Evolutionary conservation across 257 asterid genomes (phyloP), one percentile per base, ranked within the genome.

Genomic region (Leptodermis oblonga): DNA sequence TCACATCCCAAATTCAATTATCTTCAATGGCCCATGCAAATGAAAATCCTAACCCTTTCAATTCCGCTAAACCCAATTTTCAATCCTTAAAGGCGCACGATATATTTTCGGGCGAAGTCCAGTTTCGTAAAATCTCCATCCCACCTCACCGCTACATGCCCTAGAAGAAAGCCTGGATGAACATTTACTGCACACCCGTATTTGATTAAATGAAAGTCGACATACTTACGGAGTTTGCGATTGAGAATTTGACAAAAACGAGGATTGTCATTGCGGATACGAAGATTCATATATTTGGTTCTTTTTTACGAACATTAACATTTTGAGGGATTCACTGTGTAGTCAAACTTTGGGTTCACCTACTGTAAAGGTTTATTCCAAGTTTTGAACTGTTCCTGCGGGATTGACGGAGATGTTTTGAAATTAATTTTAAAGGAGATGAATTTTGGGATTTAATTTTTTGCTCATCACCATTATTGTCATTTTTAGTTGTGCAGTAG

Each of bases 331-430:
- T 77, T 88, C 98, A 3, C 85, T 92, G 11, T 92, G 97, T 65
- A 87, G 95, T 82, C 85, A 89, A 43, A 92, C 87, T 18, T 36
- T 89, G 89, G 98, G 97, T 0, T 92, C 98, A 0, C 98, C 98
- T 22, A 96, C 97, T 37, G 95, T 87, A 33, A 92, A 92, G 75
- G 98, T 92, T 31, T 92, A 89, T 53, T 92, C 98, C 0, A 89
- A 92, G 79, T 85, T 89, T 45, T 85, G 98, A 72, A 83, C 96
- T 0, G 95, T 92, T 20, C 78, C 83, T 41, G 92, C 96, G 9
- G 85, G 97, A 5, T 79, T 89, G 70, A 90, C 92, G 0, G 98
- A 92, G 73, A 83, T 90, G 87, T 86, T 89, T 79, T 89, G 83
- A 88, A 67, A 12, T 13, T 13, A 13, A 3, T 30, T 36, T n/a